Base-by-base conservation (phyloP, 305 asterid genomes). In the Petunia hybrid region DNA sequence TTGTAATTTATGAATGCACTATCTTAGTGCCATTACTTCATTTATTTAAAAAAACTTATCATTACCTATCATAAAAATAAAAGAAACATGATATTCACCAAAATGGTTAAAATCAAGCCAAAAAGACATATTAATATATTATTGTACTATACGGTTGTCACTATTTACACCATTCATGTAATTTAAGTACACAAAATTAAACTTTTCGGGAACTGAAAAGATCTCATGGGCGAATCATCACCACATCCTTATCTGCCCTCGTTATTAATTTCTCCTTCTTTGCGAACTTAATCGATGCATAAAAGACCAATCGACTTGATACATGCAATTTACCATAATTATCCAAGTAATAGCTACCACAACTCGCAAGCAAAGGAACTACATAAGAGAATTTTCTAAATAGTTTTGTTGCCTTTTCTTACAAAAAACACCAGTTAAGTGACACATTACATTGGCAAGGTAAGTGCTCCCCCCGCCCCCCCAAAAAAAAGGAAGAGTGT, bases 311-410 rank as follows among this genome's bases (percentile, higher is more conserved):
- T 66, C 74, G 41, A 66, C 35, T 39, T 66, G 53, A 45, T 40
- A 8, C 41, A 40, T 40, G 69, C 8, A 63, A 63, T 64, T 64
- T 16, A 38, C 36, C 74, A 35, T 40, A 66, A 66, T 7, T 40
- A 13, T 40, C 9, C 13, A 39, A 40, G 73, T 40, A 66, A 43
- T 22, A 70, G 56, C 59, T 16, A 43, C 57, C 22, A 70, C 14
- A 70, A 70, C 42, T 70, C 59, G n/a, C 5, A 8, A 70, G 77
- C 59, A 70, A 45, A 45, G 77, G 22, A 57, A 70, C 45, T 43
- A 70, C 59, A 70, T 2, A 8, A 70, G 77, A 45, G 22, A 8
- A 69, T 69, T 45, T 22, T 22, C 31, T 16, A 69, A 57, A 43
- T 43, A 69, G 76, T 43, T 69, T 4, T 46, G 45, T 69, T 69